Evolutionary conservation across 2,329 filamentous ascomycete species (phyloP).

Genomic region (Fusarium buharicum): DNA sequence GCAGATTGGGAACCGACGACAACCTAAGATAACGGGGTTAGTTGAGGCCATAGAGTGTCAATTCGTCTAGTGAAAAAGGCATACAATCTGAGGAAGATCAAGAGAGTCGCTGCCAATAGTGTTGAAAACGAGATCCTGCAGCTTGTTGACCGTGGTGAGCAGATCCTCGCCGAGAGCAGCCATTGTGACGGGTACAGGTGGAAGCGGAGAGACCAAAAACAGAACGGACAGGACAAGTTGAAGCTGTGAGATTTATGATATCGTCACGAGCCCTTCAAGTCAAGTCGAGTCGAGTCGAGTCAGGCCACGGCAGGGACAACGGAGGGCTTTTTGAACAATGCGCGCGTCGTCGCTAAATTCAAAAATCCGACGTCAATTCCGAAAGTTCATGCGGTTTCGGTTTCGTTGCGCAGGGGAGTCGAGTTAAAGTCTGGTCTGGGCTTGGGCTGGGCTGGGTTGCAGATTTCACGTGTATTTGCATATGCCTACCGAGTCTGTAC

Average conservation of each 20-base stretch:
- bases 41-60: conserved; percentile 19
- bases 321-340: conserved; percentile 32
- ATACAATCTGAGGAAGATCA: conserved; percentile 96
- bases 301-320: conserved; percentile 21
- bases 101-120: conserved; percentile 99
- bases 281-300: conserved; percentile 6
- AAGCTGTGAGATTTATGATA: conserved; percentile 21
- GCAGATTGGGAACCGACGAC: conserved; percentile 98
- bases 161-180: conserved; percentile 95
- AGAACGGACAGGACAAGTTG: conserved; percentile 25
- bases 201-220: conserved; percentile 2
- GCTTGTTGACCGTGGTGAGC: conserved; percentile 94
- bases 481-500: conserved; percentile 18
- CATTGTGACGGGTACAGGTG: conserved; percentile 65
- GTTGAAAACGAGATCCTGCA: conserved; percentile 99
- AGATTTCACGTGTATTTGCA: conserved; percentile 44
- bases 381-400: conserved; percentile 44
- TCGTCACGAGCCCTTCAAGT: conserved; percentile 31
- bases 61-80: conserved; percentile 48
- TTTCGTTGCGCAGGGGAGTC: conserved; percentile 26
- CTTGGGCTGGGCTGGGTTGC: conserved; percentile 25
- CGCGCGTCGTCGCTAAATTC: conserved; percentile 45
- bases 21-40: conserved; percentile 68
- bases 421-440: conserved; percentile 2
- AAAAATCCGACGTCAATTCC: conserved; percentile 42